Percentiles rank a stretch among this genome's conserved stretches.
phyloP scores from a whole-genome alignment of 495 filamentous ascomycete genomes.

The Darksidea phi region DNA sequence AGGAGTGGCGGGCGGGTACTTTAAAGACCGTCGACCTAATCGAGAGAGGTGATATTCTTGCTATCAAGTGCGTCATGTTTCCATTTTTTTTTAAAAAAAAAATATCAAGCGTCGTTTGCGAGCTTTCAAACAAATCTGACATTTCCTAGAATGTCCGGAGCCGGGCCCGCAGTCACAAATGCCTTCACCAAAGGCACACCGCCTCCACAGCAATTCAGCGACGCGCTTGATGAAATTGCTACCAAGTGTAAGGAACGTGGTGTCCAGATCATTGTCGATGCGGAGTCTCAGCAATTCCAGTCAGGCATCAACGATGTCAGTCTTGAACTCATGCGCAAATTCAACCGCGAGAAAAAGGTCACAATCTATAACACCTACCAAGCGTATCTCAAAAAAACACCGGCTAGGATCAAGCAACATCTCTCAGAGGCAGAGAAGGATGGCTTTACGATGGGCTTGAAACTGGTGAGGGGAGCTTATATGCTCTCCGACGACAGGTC shows the following conservation, averaged over 20 bases:
- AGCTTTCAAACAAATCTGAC: not conserved
- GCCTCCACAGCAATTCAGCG: slow-evolving; percentile 38
- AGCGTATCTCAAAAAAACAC: slow-evolving; percentile 46
- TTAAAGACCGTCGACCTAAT: slow-evolving; percentile 73
- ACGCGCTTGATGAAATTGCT: slow-evolving; percentile 45
- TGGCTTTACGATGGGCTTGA: slow-evolving; percentile 44
- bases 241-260: not conserved
- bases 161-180: slow-evolving; percentile 40
- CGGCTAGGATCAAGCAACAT: slow-evolving; percentile 42
- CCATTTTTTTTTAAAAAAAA: too few species aligned
- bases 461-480: slow-evolving; percentile 48
- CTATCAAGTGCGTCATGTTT: slow-evolving; percentile 61
- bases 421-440: slow-evolving; percentile 40
- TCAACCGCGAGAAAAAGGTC: slow-evolving; percentile 38
- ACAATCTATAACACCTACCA: slow-evolving; percentile 49
- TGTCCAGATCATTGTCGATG: slow-evolving; percentile 32
- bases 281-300: slow-evolving; percentile 46
- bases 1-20: slow-evolving; percentile 68
- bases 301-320: slow-evolving; percentile 44
- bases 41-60: slow-evolving; percentile 74
- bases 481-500: slow-evolving; percentile 44
- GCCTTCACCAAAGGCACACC: slow-evolving; percentile 36
- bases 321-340: slow-evolving; percentile 46
- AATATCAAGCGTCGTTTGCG: too few species aligned
- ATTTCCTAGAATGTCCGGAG: slow-evolving; percentile 40